These are phyloP conservation scores for Meripilus lineatus DNA, from an alignment of 1,284 basidiomycete genomes.

Conservation along the genomic window DNA sequence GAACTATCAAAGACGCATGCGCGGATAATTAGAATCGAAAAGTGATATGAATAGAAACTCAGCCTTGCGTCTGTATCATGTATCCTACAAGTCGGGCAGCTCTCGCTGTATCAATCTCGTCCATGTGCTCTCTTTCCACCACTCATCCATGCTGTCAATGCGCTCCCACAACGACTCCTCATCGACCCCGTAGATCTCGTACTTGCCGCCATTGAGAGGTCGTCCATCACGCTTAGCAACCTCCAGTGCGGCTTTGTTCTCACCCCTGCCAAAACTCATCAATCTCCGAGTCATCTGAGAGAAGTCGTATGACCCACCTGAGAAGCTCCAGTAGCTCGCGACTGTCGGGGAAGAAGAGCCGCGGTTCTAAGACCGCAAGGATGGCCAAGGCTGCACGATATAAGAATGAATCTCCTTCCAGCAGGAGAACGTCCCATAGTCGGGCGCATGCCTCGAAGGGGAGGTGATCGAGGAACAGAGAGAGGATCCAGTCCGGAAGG, in stretches of 20 bases:
- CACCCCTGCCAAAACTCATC: constrained; percentile 45
- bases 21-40: not conserved
- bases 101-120: constrained; percentile 79
- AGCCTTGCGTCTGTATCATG: too few species aligned
- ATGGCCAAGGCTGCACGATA: constrained; percentile 83
- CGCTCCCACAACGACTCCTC: constrained; percentile 81
- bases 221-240: constrained; percentile 67
- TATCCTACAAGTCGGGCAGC: constrained; percentile 70
- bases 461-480: constrained; percentile 83
- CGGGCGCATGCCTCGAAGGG: constrained; percentile 86
- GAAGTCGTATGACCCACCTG: constrained; percentile 37
- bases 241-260: constrained; percentile 81
- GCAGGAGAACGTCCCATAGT: constrained; percentile 84
- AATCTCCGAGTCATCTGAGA: too few species aligned
- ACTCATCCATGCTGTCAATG: constrained; percentile 77
- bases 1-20: not conserved
- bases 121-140: constrained; percentile 94
- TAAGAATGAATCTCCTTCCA: constrained; percentile 86
- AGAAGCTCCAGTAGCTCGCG: constrained; percentile 71
- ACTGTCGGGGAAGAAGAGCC: constrained; percentile 81
- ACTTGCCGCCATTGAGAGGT: constrained; percentile 67
- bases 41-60: too few species aligned
- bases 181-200: constrained; percentile 83
- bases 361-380: constrained; percentile 80
- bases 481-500: constrained; percentile 75